Percentiles rank a stretch among this genome's conserved stretches.
phyloP scores from a whole-genome alignment of 2,329 filamentous ascomycete species.

The Alternaria arbusti region DNA sequence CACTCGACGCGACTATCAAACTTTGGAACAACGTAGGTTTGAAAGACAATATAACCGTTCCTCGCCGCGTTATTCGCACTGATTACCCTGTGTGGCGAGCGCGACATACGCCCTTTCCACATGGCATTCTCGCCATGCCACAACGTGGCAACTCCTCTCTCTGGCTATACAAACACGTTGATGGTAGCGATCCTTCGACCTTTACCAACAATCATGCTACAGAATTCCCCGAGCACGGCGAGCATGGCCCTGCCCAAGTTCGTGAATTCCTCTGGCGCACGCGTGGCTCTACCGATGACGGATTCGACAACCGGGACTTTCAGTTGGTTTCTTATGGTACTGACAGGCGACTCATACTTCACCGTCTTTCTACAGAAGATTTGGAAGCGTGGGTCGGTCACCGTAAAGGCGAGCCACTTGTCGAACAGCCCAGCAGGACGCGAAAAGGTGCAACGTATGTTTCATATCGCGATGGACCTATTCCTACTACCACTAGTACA shows the following conservation, averaged over 20 bases:
- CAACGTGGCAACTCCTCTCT: constrained; percentile 85
- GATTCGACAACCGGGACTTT: constrained; percentile 84
- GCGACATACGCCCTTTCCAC: constrained; percentile 87
- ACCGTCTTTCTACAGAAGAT: constrained; percentile 70
- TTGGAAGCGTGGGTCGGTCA: constrained; percentile 73
- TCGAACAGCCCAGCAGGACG: constrained; percentile 72
- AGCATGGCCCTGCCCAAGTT: constrained; percentile 58
- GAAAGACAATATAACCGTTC: constrained; percentile 52
- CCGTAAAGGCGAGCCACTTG: constrained; percentile 69
- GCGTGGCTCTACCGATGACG: constrained; percentile 69
- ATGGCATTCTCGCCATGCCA: constrained; percentile 86
- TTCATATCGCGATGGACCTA: constrained; percentile 71
- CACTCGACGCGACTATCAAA: constrained; percentile 89
- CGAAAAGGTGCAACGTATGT: constrained; percentile 85
- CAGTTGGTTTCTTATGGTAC: constrained; percentile 93
- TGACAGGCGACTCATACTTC: constrained; percentile 80
- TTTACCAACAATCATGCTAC: constrained; percentile 44
- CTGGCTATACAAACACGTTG: constrained; percentile 77
- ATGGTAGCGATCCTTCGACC: constrained; percentile 43
- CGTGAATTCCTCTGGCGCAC: constrained; percentile 93
- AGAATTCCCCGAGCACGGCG: constrained; percentile 59
- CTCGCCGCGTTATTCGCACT: constrained; percentile 72
- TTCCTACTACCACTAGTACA: constrained; percentile 19
- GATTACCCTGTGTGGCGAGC: constrained; percentile 90
- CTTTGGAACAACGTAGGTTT: constrained; percentile 81